Conservation (phyloP, 768 basidiomycete genomes). For the Boletus insuetus region DNA sequence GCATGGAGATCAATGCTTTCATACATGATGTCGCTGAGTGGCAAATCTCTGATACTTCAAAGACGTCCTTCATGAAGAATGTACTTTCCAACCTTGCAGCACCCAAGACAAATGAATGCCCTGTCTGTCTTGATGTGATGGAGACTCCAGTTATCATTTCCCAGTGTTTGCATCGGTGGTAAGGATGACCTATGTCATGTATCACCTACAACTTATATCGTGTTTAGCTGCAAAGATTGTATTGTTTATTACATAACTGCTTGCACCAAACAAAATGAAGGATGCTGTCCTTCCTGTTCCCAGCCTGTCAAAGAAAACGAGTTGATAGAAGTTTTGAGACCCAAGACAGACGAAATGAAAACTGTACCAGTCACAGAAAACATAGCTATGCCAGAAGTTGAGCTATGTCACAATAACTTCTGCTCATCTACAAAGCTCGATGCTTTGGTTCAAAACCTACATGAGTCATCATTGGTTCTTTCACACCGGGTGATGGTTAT, state of each 20-base stretch:
- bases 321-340: constrained; percentile 58
- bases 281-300: constrained; percentile 78
- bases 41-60: no score
- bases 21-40: no score
- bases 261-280: constrained; percentile 67
- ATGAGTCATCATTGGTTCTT: constrained; percentile 38
- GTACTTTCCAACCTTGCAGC: no score
- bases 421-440: constrained; percentile 89
- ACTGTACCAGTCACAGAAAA: constrained; percentile 6
- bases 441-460: constrained; percentile 71
- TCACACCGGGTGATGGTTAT: not conserved
- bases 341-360: constrained; percentile 11
- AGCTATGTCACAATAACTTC: constrained; percentile 79
- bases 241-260: no score
- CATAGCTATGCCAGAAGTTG: constrained; percentile 41
- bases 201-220: not conserved
- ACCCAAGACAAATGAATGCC: no score
- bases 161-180: no score
- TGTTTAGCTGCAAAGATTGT: constrained; percentile 82
- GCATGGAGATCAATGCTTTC: no score
- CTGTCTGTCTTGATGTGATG: no score
- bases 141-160: no score
- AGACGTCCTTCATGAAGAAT: no score
- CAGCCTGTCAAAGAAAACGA: constrained; percentile 63
- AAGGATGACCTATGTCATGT: no score